Base-by-base conservation (phyloP, 768 basidiomycete species). In the Galerina sulciceps region DNA sequence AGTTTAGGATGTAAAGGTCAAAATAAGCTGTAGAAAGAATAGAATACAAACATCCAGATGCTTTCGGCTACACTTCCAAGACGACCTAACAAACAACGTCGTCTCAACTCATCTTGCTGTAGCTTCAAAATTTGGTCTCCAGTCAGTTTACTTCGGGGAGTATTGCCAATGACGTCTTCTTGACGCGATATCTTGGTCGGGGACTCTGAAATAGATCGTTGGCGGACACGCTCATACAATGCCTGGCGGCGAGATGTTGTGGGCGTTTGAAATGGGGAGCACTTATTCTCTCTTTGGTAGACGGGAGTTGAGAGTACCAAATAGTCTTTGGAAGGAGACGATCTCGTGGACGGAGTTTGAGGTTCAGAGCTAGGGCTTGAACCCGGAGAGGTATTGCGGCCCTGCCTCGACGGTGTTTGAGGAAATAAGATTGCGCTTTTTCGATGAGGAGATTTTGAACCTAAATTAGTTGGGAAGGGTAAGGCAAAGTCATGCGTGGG, bases 61-160 rank as follows among this genome's bases (percentile, higher is more conserved):
- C 91, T 90, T 68, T 94, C 92, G n/a, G 93, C 93, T 26, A 94
- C 84, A 10, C 89, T 88, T 23, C 82, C 81, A 6, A 94, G 81
- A 17, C 93, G 85, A 49, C 92, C 92, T 8, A 94, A 78, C 31
- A 93, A 70, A 63, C 89, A 91, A 37, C 91, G 79, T 57, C 89
- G 81, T 58, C 90, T 81, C 75, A 90, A 82, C 68, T 91, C 92
- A 57, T 93, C 91, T 67, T 92, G 91, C 41, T 86, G 79, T 55
- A 93, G 75, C 72, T 87, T 89, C 42, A 87, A 71, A 60, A 92
- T 77, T 62, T 89, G 83, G 53, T 90, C 90, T 58, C 80, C 84
- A 42, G 83, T 84, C 64, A 66, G 64, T n/a, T 71, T 73, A 9
- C 38, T 44, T 1, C 82, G 84, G 63, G 66, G 62, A 15, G 72